Conservation (phyloP, 2,329 filamentous ascomycete species). For the Ploettnerulaceae sp. region DNA sequence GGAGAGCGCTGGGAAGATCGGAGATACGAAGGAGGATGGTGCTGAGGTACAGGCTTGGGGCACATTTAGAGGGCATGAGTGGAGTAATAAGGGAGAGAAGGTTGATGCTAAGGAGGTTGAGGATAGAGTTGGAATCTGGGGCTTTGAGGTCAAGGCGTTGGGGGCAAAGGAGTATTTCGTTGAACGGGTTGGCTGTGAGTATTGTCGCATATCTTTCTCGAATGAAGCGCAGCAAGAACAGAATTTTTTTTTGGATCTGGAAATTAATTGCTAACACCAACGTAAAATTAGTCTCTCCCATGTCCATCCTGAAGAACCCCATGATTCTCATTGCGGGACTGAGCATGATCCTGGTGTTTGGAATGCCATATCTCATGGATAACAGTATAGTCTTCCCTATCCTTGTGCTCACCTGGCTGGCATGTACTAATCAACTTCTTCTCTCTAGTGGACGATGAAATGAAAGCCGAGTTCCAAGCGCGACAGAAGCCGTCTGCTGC, state of each 20-base stretch:
- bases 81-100: slow-evolving; percentile 75
- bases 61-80: slow-evolving; percentile 84
- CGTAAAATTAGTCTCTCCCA: slow-evolving; percentile 58
- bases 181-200: slow-evolving; percentile 70
- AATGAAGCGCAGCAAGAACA: too few species aligned
- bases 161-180: slow-evolving; percentile 71
- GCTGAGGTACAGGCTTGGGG: slow-evolving; percentile 65
- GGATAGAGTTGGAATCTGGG: slow-evolving; percentile 34
- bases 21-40: slow-evolving; percentile 36
- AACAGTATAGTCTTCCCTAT: slow-evolving; percentile 66
- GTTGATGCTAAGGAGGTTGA: slow-evolving; percentile 35
- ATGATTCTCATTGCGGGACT: slow-evolving; percentile 93
- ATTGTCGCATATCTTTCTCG: background rate
- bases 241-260: background rate
- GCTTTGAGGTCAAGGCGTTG: slow-evolving; percentile 41
- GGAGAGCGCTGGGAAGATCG: slow-evolving; percentile 24
- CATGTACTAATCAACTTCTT: slow-evolving; percentile 1
- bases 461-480: slow-evolving; percentile 86
- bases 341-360: slow-evolving; percentile 77
- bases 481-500: slow-evolving; percentile 73
- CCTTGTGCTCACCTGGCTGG: background rate
- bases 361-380: slow-evolving; percentile 92
- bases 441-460: slow-evolving; percentile 97
- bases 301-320: slow-evolving; percentile 83
- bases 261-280: background rate